Evolutionary conservation across 108 stramenopile species (phyloP), one percentile per base, ranked within the genome.

Genomic region (Pseudonitzschia multiseries): DNA sequence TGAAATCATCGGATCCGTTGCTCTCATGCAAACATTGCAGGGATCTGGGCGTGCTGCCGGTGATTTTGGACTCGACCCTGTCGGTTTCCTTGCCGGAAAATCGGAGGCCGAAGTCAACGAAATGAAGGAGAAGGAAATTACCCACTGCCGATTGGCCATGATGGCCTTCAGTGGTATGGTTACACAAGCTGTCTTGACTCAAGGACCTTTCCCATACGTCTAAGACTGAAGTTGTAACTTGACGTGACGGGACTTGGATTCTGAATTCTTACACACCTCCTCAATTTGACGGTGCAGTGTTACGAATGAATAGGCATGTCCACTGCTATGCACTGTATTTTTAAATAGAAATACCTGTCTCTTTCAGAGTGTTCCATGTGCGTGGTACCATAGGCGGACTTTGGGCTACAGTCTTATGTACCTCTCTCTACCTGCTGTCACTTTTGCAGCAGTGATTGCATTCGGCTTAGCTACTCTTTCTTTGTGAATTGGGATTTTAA

Each of bases 11-110:
- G 68, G 74, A 33, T 82, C 81, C 70, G 77, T 94, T 57, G 90
- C 86, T 72, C 77, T 93, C 40, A 75, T 82, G 22, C 88, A 96
- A 85, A 96, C 94, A 90, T 84, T 96, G 51, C 70, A 93, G 72
- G 96, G 96, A 54, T 94, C 91, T 68, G 97, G 95, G 75, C 89
- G 95, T 43, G 84, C 76, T 27, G 94, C 98, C n/a, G 96, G 98
- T 68, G 92, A 98, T 81, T 92, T 96, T 67, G 94, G 93, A 43
- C 87, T 94, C 70, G 98, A 87, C 71, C 93, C 84, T 54, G 66
- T 79, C 66, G 78, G 83, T 69, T 92, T 89, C 81, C 76, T 91
- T 29, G 77, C 82, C 70, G 88, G 87, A 54, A 89, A 89, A 73
- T 75, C 70, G 21, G 85, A 73, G 31, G 87, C 71, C n/a, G 86